Base-by-base conservation (phyloP, 495 filamentous ascomycete species). In the Geoglossum glabrum region DNA sequence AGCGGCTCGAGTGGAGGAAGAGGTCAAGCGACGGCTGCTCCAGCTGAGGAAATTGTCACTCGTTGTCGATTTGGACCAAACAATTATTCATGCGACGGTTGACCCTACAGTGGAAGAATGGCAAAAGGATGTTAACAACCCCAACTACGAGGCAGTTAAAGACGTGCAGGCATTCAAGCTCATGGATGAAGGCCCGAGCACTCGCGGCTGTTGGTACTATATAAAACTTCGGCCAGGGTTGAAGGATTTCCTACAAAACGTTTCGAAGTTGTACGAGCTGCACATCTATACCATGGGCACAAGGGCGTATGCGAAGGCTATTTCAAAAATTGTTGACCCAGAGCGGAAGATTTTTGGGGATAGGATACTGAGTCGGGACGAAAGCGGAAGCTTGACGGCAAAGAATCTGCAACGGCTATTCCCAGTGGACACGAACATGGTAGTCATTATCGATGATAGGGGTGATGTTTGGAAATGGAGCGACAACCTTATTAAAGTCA, bases 231-330 rank as follows among this genome's bases (percentile, higher is more conserved):
- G 92, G n/a, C 92, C 92, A 0, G 87, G 90, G 11, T 73, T 97
- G 55, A 76, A 85, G 61, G 76, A 83, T 15, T 99, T 99, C 66
- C 71, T 99, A 59, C 72, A 85, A 58, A 79, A 79, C 21, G 76
- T 97, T 58, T 79, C 88, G 3, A 73, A 83, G 64, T 72, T 93
- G 60, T 99, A 88, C 68, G 92, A 99, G 67, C 71, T 97, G 62
- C 92, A 99, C 63, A 90, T 99, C 64, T 99, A 99, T 72, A 98
- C 92, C 25, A 97, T 97, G 92, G 92, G 90, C 57, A 99, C 92
- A 47, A 80, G 92, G 60, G 85, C 88, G 9, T 99, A 99, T 66
- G 92, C 92, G 27, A 74, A 90, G 60, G 79, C 86, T 57, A 92
- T 99, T 63, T 90, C 90, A 21, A 82, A 84, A 63, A 88, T 96